Percentiles rank a stretch among this genome's conserved stretches.
phyloP scores from a whole-genome alignment of 139 green algal species.

The Edaphochlamys debaryana region DNA sequence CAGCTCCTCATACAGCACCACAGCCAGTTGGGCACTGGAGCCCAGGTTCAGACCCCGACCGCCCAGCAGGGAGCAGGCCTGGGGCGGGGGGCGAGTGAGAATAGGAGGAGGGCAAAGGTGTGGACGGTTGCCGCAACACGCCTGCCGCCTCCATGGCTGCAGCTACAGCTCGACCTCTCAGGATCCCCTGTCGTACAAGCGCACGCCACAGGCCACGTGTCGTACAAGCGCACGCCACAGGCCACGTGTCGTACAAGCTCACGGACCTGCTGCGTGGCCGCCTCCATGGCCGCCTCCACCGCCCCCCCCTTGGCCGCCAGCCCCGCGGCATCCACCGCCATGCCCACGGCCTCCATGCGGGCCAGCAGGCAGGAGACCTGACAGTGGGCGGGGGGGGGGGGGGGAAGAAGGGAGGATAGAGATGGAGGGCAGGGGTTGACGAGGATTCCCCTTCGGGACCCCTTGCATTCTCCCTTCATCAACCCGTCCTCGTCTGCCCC shows the following conservation, averaged over 20 bases:
- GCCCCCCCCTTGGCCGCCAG: not conserved
- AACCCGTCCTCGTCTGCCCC: no score
- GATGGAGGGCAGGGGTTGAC: no score
- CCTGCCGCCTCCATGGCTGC: no score
- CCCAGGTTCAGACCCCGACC: slow-evolving; percentile 66
- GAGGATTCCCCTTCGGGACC: no score
- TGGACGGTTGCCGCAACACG: no score
- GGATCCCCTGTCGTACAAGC: no score
- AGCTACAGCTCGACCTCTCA: no score
- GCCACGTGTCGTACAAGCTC: no score
- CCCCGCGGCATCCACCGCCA: slow-evolving; percentile 11
- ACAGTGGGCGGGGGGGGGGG: not conserved
- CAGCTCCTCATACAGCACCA: slow-evolving; percentile 70
- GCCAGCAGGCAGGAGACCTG: slow-evolving; percentile 39
- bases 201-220: no score
- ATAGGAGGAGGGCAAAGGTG: not conserved
- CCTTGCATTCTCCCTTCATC: no score
- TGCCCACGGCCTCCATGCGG: slow-evolving; percentile 52
- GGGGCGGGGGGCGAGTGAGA: no score
- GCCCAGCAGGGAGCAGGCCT: not conserved
- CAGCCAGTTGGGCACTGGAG: slow-evolving; percentile 59
- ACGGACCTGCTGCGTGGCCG: not conserved
- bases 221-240: no score
- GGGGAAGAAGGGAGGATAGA: not conserved
- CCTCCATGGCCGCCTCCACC: not conserved